Conservation (phyloP, 106 monocot genomes). For the Narthecium ossifragum region DNA sequence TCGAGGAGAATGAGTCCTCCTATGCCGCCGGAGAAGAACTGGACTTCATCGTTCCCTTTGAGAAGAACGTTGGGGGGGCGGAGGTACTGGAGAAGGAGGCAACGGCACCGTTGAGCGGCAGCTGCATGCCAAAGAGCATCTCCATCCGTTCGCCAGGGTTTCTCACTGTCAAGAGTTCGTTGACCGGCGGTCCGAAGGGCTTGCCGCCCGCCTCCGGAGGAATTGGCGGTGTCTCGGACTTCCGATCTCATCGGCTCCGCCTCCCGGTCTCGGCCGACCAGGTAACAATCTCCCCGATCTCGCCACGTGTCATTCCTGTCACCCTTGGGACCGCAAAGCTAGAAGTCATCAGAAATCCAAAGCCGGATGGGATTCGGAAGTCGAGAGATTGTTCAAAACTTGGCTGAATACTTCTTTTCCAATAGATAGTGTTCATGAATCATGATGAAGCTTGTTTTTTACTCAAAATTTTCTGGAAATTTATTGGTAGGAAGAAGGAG, state of each 20-base stretch:
- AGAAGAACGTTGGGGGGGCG: conserved; percentile 6
- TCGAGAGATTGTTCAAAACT: too few relatives aligned
- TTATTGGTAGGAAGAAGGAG: background rate
- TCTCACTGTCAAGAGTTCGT: conserved; percentile 9
- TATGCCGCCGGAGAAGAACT: background rate
- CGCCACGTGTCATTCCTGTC: background rate
- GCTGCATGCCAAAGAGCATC: conserved; percentile 59
- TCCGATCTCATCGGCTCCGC: conserved; percentile 34
- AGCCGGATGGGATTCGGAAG: too few relatives aligned
- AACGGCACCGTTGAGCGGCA: background rate
- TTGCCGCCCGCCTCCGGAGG: background rate
- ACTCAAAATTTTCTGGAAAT: background rate
- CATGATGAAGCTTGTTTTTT: too few relatives aligned
- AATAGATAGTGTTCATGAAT: too few relatives aligned
- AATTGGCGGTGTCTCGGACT: background rate
- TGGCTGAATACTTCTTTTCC: too few relatives aligned
- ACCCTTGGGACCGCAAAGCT: background rate
- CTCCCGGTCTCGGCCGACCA: conserved; percentile 18
- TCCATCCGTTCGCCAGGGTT: conserved; percentile 54
- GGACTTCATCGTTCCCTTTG: background rate
- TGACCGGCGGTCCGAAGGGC: conserved; percentile 4
- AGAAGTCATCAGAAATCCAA: too few relatives aligned
- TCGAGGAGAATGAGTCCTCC: conserved; percentile 22
- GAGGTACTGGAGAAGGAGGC: background rate
- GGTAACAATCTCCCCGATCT: conserved; percentile 13